phyloP scores from a whole-genome alignment of 2,329 filamentous ascomycete species.

The Westerdykella ornata region DNA sequence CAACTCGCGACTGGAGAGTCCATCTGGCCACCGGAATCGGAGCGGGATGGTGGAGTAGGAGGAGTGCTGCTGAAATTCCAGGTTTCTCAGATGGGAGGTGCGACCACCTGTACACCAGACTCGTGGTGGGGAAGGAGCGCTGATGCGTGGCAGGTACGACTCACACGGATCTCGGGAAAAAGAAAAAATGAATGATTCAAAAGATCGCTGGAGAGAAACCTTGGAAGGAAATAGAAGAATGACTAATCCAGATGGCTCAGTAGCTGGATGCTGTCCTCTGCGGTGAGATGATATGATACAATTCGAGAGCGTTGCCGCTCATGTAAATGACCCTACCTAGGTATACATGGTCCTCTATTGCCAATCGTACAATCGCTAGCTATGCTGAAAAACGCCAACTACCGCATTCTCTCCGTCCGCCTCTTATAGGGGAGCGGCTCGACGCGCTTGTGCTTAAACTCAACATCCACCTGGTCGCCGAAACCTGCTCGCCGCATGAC shows the following conservation, averaged over 20 bases:
- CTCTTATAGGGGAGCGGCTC: constrained; percentile 60
- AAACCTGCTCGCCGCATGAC: constrained; percentile 79
- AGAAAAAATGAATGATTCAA: no score
- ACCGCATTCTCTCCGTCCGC: constrained; percentile 46
- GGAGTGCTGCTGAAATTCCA: not conserved
- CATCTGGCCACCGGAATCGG: not conserved
- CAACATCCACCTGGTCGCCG: constrained; percentile 64
- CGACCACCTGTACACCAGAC: not conserved
- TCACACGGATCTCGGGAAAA: no score
- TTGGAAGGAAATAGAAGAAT: no score
- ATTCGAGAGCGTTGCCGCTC: not conserved
- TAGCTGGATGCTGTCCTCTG: no score
- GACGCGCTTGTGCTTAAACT: constrained; percentile 75
- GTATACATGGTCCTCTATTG: not conserved
- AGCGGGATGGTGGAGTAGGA: not conserved
- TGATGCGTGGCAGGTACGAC: not conserved
- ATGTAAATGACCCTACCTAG: not conserved
- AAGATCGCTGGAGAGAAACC: no score
- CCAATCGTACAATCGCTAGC: not conserved
- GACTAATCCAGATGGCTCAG: no score
- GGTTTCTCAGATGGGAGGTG: not conserved
- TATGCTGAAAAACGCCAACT: not conserved
- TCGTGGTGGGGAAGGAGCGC: constrained; percentile 2
- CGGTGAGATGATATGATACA: not conserved
- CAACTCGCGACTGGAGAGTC: not conserved